Percentiles rank a stretch among this genome's conserved stretches.
Conservation (phyloP, 1,284 basidiomycete species). For the Ganoderma lingzhi region DNA sequence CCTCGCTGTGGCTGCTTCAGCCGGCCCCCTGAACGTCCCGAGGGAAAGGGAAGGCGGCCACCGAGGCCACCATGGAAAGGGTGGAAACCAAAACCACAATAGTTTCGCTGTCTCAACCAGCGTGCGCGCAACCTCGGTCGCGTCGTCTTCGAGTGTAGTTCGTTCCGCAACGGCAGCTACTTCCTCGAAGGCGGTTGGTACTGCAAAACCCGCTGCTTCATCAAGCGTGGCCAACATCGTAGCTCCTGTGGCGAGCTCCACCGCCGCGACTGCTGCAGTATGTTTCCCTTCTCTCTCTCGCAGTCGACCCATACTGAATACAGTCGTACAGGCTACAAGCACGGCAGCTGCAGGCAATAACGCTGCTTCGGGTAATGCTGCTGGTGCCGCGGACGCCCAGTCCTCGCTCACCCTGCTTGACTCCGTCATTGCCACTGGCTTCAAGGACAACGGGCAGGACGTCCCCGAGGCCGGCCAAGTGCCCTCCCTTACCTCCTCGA, state of each 20-base stretch:
- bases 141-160: not conserved
- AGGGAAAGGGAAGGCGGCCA: constrained; percentile 51
- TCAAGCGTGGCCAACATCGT: not conserved
- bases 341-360: constrained; percentile 14
- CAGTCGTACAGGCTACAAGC: constrained; percentile 20
- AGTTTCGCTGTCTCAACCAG: constrained; percentile 41
- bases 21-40: constrained; percentile 43
- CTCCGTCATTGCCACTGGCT: constrained; percentile 35
- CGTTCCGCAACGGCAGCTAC: not conserved
- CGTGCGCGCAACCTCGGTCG: constrained; percentile 38
- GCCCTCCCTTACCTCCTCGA: constrained; percentile 52
- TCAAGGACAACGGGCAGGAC: constrained; percentile 48
- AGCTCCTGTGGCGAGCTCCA: not conserved
- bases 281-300: not conserved
- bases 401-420: constrained; percentile 38
- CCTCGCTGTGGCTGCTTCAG: constrained; percentile 47
- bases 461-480: constrained; percentile 47
- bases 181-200: constrained; percentile 1
- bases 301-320: constrained; percentile 7
- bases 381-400: constrained; percentile 21
- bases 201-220: not conserved
- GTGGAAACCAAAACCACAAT: not conserved
- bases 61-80: not conserved
- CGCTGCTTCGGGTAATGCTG: constrained; percentile 17
- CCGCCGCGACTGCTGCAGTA: constrained; percentile 1